Evolutionary conservation across 257 asterid species (phyloP).

Genomic region (Scutellaria baicalensis): DNA sequence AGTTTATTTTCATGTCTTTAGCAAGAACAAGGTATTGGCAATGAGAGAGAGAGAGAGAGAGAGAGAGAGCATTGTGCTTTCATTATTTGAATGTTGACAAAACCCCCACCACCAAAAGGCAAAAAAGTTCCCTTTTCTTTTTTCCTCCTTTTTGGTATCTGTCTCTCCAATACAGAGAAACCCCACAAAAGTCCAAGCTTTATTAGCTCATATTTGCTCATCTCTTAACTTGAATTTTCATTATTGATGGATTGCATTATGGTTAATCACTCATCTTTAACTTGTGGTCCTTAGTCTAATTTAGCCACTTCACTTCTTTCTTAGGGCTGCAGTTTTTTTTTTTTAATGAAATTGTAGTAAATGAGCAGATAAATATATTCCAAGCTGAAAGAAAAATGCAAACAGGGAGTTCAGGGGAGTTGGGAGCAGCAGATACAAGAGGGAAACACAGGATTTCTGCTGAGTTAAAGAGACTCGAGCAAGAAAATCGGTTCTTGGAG

Average conservation of each 20-base stretch:
- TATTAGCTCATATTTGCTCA: background rate
- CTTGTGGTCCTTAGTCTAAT: background rate
- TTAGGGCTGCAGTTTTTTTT: background rate
- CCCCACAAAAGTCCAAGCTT: conserved; percentile 13
- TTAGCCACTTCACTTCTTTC: background rate
- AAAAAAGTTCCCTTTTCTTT: background rate
- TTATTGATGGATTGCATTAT: background rate
- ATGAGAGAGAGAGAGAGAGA: background rate
- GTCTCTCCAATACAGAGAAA: background rate
- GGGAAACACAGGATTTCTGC: conserved; percentile 84
- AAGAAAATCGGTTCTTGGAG: conserved; percentile 84
- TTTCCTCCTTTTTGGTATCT: background rate
- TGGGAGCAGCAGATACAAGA: conserved; percentile 45
- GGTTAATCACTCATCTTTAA: background rate
- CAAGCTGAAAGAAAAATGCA: conserved; percentile 36
- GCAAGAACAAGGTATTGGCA: background rate
- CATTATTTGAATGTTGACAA: conserved; percentile 10
- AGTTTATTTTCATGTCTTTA: too few relatives aligned
- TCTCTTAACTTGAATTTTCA: background rate
- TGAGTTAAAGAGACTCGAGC: conserved; percentile 82
- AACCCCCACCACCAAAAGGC: background rate
- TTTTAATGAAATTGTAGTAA: background rate
- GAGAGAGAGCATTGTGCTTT: background rate
- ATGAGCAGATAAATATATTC: background rate
- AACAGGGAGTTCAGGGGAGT: conserved; percentile 43